Evolutionary conservation across 495 filamentous ascomycete genomes (phyloP), one percentile per base, ranked within the genome.

Genomic region (Xylaria nigripes): DNA sequence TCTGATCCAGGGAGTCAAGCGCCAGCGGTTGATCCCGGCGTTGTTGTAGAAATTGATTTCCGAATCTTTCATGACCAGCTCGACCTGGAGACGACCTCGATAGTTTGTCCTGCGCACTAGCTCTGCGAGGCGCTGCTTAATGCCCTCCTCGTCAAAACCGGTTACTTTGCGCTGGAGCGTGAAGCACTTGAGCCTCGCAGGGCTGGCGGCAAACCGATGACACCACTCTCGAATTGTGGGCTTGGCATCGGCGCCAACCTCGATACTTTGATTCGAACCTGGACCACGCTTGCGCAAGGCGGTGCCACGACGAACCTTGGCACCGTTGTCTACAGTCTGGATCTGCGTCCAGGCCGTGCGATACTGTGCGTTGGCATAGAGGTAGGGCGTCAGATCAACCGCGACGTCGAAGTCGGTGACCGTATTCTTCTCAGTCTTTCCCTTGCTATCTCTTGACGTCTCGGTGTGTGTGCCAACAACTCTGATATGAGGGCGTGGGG

Each of bases 401-500:
- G 59, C 57, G 45, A 85, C 63, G 56, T 76, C 69, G 76, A 98
- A 97, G 57, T 85, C 86, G 64, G 96, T 84, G 57, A 91, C 78
- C 48, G 89, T 91, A 64, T 93, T 92, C 72, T 96, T 91, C 68
- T 95, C 90, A 59, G 82, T 85, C 68, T 92, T 94, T 40, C 72
- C 71, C 45, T 72, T 71, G 21, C 70, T 63, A 16, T 59, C 57
- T 8, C 61, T 61, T 2, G 68, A 75, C 2, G 52, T 42, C 61
- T 80, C 69, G 34, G 54, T 64, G 61, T 83, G 80, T 0, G 70
- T 76, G 21, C 81, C 81, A 42, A 66, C 58, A 10, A 83, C 61
- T 22, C 71, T 69, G 13, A 80, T 62, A 18, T 66, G 70, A 0
- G 72, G 74, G 25, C 73, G 69, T 6, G 76, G 77, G 1, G 79